Base-by-base conservation (phyloP, 345 rosid species). In the Eucalyptus marginata region DNA sequence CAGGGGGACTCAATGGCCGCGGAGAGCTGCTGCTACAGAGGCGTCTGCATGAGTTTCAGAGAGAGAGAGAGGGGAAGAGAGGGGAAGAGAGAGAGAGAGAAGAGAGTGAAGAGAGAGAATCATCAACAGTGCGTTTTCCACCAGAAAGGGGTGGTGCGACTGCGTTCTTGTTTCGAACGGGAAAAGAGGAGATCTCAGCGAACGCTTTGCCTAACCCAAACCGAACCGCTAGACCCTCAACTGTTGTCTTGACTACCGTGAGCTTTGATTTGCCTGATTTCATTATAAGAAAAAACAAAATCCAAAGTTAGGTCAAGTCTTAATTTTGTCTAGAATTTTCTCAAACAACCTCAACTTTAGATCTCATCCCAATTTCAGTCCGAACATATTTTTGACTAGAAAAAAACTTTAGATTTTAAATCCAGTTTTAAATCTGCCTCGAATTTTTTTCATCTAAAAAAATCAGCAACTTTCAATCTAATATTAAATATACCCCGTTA, bases 401-500 rank as follows among this genome's bases (percentile, higher is more conserved):
- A 13, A 31, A 66, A 66, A 31, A 31, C 12, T 40, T 2, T 9
- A 1, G 5, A 68, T 9, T 9, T 31, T 31, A 31, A 9, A 8
- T 68, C 2, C 9, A 4, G 2, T 68, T 31, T 68, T 18, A 68
- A 68, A 31, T 68, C 0, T 68, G 0, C 43, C 80, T 33, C 3
- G 1, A 68, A 68, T 9, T 8, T 68, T 31, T 16, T 31, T 68
- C 25, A 8, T 68, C 22, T 8, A 15, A 16, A 31, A 31, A 1
- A 68, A 8, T 31, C 2, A 16, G 2, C 12, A 8, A 68, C 12
- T 68, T 68, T 68, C 20, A 17, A 16, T 16, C 2, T 31, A 17
- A 18, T 0, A 16, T 68, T 36, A 68, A n/a, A 31, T 31, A 5
- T 31, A 9, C 11, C 6, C 22, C 0, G 3, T 5, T 16, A 68